Evolutionary conservation across 306 rosid species (phyloP).

Genomic region (Ceratonia siliqua): DNA sequence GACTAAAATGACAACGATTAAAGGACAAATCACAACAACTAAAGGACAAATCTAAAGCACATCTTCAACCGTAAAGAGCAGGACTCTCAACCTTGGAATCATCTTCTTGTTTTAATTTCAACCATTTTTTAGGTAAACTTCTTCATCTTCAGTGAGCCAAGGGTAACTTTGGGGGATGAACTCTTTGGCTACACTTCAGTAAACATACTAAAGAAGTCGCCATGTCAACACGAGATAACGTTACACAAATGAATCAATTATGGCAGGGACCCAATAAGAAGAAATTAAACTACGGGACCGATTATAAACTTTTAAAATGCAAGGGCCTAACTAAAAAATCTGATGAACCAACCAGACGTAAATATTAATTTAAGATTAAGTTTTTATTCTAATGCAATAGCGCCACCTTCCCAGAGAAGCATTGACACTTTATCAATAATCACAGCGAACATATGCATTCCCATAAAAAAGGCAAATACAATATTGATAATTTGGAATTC

Average conservation of each 20-base stretch:
- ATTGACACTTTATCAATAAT: not conserved
- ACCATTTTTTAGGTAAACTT: not conserved
- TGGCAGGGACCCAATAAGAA: no score
- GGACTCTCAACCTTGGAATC: not conserved
- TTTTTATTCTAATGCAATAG: not conserved
- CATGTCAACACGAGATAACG: no score
- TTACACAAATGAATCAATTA: no score
- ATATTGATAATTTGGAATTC: not conserved
- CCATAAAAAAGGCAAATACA: not conserved
- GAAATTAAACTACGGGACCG: no score
- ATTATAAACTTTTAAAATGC: no score
- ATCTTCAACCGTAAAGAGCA: conserved; percentile 9
- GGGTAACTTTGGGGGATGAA: not conserved
- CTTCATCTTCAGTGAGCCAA: not conserved
- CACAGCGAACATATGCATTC: not conserved
- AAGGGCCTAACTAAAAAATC: no score
- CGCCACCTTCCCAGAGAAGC: not conserved
- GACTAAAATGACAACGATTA: not conserved
- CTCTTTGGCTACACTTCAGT: not conserved
- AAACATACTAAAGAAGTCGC: not conserved
- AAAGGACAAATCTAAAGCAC: not conserved
- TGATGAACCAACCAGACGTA: no score
- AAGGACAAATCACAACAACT: not conserved
- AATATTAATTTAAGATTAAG: no score
- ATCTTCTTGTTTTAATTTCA: not conserved